Conservation (phyloP, 768 basidiomycete genomes). For the Lentinula detonsa region DNA sequence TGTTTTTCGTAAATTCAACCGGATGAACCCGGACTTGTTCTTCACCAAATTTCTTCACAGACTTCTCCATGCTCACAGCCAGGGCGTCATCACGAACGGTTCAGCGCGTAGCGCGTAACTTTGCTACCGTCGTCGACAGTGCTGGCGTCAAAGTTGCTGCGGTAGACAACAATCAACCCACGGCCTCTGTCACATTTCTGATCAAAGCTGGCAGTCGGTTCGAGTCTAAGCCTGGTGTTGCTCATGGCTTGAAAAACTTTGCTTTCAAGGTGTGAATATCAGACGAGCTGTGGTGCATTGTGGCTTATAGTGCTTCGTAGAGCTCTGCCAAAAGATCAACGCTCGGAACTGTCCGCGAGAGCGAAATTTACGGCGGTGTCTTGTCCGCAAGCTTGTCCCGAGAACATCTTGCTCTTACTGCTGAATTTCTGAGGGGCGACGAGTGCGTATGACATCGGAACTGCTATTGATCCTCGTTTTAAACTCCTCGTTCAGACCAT, state of each 20-base stretch:
- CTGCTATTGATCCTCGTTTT: neutral
- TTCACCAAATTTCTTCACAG: slow-evolving; percentile 21
- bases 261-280: slow-evolving; percentile 83
- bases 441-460: slow-evolving; percentile 61
- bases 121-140: slow-evolving; percentile 78
- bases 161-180: slow-evolving; percentile 77
- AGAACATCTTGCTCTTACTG: slow-evolving; percentile 89
- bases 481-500: slow-evolving; percentile 42
- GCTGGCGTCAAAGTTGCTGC: slow-evolving; percentile 84
- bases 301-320: slow-evolving; percentile 34
- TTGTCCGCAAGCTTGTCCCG: slow-evolving; percentile 79
- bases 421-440: slow-evolving; percentile 92
- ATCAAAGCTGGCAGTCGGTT: slow-evolving; percentile 91
- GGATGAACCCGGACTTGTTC: neutral
- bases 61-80: slow-evolving; percentile 48
- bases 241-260: slow-evolving; percentile 96
- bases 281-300: neutral
- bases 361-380: slow-evolving; percentile 90
- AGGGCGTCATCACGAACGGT: slow-evolving; percentile 55
- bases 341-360: slow-evolving; percentile 85
- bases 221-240: slow-evolving; percentile 84
- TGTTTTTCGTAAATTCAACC: neutral
- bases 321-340: slow-evolving; percentile 83
- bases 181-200: slow-evolving; percentile 80
- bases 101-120: slow-evolving; percentile 55